phyloP scores from a whole-genome alignment of 1,284 basidiomycete genomes.

The Cutaneotrichosporon curvatum region DNA sequence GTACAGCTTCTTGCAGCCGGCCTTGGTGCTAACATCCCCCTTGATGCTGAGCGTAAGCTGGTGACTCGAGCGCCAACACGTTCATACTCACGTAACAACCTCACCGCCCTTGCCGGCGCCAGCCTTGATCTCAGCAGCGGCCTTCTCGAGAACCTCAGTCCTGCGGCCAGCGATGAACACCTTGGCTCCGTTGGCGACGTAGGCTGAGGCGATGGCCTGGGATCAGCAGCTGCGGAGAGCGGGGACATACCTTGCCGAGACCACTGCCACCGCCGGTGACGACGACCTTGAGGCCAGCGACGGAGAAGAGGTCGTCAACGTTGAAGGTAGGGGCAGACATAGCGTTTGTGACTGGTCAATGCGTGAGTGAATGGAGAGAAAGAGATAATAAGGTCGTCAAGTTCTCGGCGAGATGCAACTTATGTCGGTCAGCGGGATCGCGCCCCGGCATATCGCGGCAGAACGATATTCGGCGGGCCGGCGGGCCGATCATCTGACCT shows the following conservation, averaged over 20 bases:
- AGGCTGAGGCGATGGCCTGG: conserved; percentile 37
- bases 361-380: too few relatives aligned
- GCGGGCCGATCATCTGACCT: too few relatives aligned
- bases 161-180: conserved; percentile 46
- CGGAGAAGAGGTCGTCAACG: conserved; percentile 24
- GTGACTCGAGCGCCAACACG: not conserved
- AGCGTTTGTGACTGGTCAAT: too few relatives aligned
- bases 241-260: conserved; percentile 27
- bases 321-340: conserved; percentile 14
- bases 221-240: not conserved
- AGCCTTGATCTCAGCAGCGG: conserved; percentile 34
- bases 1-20: conserved; percentile 30
- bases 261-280: conserved; percentile 37
- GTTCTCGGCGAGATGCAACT: too few relatives aligned
- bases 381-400: too few relatives aligned
- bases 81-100: conserved; percentile 7
- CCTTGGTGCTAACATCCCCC: conserved; percentile 42
- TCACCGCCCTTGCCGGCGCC: conserved; percentile 19
- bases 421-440: too few relatives aligned
- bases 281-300: conserved; percentile 22
- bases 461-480: too few relatives aligned
- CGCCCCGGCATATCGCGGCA: too few relatives aligned
- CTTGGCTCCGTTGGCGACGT: conserved; percentile 42
- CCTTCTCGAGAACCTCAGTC: conserved; percentile 34
- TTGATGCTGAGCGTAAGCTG: conserved; percentile 25